These are phyloP conservation scores for Ceratocystis colombiana DNA, from an alignment of 2,329 filamentous ascomycete genomes.

Conservation along the genomic window DNA sequence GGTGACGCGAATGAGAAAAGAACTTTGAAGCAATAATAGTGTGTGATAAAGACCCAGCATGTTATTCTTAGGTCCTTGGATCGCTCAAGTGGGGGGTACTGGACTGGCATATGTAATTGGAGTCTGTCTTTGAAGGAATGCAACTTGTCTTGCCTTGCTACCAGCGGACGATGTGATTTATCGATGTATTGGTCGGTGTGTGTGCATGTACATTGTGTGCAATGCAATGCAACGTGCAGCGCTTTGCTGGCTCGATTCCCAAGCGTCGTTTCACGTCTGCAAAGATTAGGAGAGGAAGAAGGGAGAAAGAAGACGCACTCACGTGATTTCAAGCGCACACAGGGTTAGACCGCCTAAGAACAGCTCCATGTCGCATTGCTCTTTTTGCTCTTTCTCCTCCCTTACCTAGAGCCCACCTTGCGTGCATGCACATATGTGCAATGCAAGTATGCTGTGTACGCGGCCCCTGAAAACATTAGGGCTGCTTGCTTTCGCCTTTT, in stretches of 20 bases:
- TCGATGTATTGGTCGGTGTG: constrained; percentile 1
- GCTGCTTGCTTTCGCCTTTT: neutral
- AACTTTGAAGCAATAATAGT: neutral
- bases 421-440: neutral
- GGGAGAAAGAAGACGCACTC: neutral
- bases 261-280: constrained; percentile 1
- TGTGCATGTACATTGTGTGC: neutral
- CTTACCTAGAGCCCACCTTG: neutral
- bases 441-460: neutral
- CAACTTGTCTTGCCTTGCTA: neutral
- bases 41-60: neutral
- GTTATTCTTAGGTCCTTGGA: neutral
- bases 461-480: neutral
- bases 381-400: neutral
- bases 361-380: neutral
- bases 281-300: neutral
- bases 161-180: neutral
- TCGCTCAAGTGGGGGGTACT: neutral
- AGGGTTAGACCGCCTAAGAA: no score
- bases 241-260: neutral
- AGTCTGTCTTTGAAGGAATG: neutral
- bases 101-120: neutral
- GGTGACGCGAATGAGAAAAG: neutral
- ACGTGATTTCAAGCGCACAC: neutral
- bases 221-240: neutral